A percentile compares a stretch with the other conserved stretches of the same genome.
phyloP scores from a whole-genome alignment of 148 eudicot genomes.

The Vaccinium corymbosum region DNA sequence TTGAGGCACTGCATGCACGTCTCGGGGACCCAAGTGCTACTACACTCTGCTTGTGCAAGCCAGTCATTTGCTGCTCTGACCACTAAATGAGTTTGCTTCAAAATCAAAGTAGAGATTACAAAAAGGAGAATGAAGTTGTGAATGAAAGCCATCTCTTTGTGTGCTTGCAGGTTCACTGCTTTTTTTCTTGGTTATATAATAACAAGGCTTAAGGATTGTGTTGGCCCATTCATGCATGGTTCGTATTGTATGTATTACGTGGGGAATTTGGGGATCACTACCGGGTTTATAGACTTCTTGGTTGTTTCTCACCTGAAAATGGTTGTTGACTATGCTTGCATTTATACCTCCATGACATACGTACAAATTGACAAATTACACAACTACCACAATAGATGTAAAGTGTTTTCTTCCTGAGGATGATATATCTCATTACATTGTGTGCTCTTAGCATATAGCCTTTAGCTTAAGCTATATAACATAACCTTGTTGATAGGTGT shows the following conservation, averaged over 20 bases:
- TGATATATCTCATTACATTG: background rate
- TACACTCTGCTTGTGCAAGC: background rate
- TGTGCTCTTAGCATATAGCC: background rate
- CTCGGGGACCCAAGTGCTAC: background rate
- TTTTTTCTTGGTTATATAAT: background rate
- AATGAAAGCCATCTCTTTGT: conserved; percentile 1
- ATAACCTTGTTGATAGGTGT: background rate
- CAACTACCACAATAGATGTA: background rate
- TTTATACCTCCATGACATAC: background rate
- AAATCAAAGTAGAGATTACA: background rate
- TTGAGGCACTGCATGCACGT: conserved; percentile 11
- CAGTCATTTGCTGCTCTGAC: background rate
- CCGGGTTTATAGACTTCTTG: background rate
- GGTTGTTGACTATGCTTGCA: background rate
- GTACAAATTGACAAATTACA: background rate
- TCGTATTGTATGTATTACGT: background rate
- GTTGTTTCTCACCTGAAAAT: background rate
- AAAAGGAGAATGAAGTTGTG: background rate
- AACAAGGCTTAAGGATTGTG: background rate
- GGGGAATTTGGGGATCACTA: background rate
- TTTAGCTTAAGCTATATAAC: background rate
- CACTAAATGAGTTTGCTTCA: background rate
- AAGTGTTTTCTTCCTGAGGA: background rate
- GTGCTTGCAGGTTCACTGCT: background rate
- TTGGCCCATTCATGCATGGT: conserved; percentile 4